A percentile compares a stretch with the other conserved stretches of the same genome.
phyloP scores from a whole-genome alignment of 768 basidiomycete genomes.

The Pleurotus giganteus region DNA sequence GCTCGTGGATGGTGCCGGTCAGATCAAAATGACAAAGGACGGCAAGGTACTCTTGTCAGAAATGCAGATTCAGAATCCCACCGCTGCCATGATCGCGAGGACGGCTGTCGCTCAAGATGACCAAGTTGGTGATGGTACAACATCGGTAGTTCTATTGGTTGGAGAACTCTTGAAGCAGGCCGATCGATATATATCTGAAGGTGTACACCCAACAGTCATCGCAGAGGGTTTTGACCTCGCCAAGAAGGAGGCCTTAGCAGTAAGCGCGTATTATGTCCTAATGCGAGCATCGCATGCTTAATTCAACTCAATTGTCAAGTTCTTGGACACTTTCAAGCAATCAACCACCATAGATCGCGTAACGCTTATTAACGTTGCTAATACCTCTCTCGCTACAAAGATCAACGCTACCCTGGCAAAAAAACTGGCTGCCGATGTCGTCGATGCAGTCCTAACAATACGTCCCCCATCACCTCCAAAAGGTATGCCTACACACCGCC shows the following conservation, averaged over 20 bases:
- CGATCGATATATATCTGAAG: slow-evolving; percentile 96
- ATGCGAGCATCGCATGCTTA: slow-evolving; percentile 5
- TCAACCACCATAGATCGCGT: slow-evolving; percentile 78
- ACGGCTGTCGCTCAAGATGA: slow-evolving; percentile 99
- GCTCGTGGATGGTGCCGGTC: slow-evolving; percentile 97
- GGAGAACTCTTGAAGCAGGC: slow-evolving; percentile 97
- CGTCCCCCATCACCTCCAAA: slow-evolving; percentile 61
- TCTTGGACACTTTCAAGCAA: slow-evolving; percentile 89
- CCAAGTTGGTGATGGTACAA: slow-evolving; percentile 98
- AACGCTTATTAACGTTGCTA: slow-evolving; percentile 88
- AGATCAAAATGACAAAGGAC: slow-evolving; percentile 99
- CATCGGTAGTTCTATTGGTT: slow-evolving; percentile 93
- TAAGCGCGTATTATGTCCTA: slow-evolving; percentile 34
- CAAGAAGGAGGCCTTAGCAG: slow-evolving; percentile 90
- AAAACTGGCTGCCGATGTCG: slow-evolving; percentile 87
- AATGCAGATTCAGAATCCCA: slow-evolving; percentile 99
- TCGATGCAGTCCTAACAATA: slow-evolving; percentile 93
- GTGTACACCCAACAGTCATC: slow-evolving; percentile 96
- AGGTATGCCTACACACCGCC: slow-evolving; percentile 38
- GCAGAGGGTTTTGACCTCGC: slow-evolving; percentile 96
- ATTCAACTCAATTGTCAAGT: slow-evolving; percentile 45
- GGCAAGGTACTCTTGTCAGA: slow-evolving; percentile 97
- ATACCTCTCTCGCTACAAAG: slow-evolving; percentile 96
- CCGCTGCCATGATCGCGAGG: slow-evolving; percentile 97
- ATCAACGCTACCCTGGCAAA: slow-evolving; percentile 78